These are phyloP conservation scores for Penicillium thymicola DNA, from an alignment of 2,329 filamentous ascomycete species.

Conservation along the genomic window DNA sequence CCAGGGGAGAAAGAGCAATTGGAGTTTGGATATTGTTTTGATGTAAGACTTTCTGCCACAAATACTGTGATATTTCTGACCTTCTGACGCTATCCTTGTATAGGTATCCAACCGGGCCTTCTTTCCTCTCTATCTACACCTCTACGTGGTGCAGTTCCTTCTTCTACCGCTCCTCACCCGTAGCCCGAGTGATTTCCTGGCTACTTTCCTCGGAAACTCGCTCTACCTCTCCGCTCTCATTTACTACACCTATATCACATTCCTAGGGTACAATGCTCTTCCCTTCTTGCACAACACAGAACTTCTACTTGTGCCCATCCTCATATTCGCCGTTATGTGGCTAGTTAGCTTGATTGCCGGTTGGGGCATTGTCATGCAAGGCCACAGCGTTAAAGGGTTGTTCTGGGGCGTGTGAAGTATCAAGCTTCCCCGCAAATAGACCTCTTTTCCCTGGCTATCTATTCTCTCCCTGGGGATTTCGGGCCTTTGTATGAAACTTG, in stretches of 20 bases:
- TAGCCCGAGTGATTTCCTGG: slow-evolving; percentile 40
- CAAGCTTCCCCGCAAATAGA: neutral
- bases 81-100: neutral
- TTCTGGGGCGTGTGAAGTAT: slow-evolving; percentile 42
- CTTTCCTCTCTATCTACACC: slow-evolving; percentile 64
- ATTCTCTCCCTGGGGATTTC: neutral
- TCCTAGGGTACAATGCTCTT: slow-evolving; percentile 66
- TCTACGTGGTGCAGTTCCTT: slow-evolving; percentile 66
- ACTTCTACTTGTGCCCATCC: slow-evolving; percentile 60
- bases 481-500: slow-evolving; percentile 16
- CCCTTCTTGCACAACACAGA: slow-evolving; percentile 67
- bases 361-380: slow-evolving; percentile 46
- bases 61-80: neutral
- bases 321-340: slow-evolving; percentile 60
- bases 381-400: slow-evolving; percentile 41
- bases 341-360: slow-evolving; percentile 48
- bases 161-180: slow-evolving; percentile 58
- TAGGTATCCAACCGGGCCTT: slow-evolving; percentile 64
- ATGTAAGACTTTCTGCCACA: slow-evolving; percentile 47
- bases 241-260: slow-evolving; percentile 67
- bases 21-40: slow-evolving; percentile 70
- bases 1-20: slow-evolving; percentile 56
- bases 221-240: slow-evolving; percentile 63
- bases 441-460: neutral
- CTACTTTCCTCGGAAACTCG: slow-evolving; percentile 61